Conservation (phyloP, 129 eudicot genomes). For the Artemisia annua region DNA sequence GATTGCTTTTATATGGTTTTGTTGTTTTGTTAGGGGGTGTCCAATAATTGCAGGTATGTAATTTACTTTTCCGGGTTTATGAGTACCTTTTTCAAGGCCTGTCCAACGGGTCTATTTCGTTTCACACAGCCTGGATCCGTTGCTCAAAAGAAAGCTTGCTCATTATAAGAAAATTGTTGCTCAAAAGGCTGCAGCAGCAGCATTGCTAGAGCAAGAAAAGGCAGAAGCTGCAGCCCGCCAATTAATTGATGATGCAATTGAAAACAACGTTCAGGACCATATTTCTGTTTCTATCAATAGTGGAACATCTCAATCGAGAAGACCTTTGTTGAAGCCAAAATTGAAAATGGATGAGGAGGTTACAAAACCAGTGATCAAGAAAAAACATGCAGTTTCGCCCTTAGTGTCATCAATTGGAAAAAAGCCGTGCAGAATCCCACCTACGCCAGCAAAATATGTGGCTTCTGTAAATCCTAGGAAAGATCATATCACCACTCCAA, state of each 20-base stretch:
- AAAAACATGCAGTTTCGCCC: conserved; percentile 46
- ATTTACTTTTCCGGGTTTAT: too few relatives aligned
- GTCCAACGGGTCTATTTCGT: too few relatives aligned
- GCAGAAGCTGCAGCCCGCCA: neutral
- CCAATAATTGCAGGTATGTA: too few relatives aligned
- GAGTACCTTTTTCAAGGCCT: too few relatives aligned
- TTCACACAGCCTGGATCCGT: conserved; percentile 89
- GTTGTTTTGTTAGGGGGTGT: too few relatives aligned
- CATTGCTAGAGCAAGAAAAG: conserved; percentile 63
- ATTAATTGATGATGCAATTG: conserved; percentile 14
- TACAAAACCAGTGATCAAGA: conserved; percentile 41
- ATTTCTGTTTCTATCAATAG: conserved; percentile 41
- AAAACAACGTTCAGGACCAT: conserved; percentile 30
- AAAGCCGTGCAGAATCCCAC: conserved; percentile 33
- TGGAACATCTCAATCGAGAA: conserved; percentile 44
- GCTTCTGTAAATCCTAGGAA: conserved; percentile 49
- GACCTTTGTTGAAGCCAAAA: conserved; percentile 48
- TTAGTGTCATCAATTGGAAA: conserved; percentile 28
- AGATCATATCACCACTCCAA: conserved; percentile 55
- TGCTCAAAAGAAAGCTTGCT: conserved; percentile 92
- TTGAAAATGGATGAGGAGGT: conserved; percentile 38
- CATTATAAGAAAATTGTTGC: conserved; percentile 93
- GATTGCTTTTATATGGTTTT: too few relatives aligned
- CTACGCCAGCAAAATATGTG: conserved; percentile 32
- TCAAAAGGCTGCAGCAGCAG: conserved; percentile 53